These are phyloP conservation scores for Yamadazyma conglobata DNA, from an alignment of 1,139 yeast genomes.

Conservation along the genomic window DNA sequence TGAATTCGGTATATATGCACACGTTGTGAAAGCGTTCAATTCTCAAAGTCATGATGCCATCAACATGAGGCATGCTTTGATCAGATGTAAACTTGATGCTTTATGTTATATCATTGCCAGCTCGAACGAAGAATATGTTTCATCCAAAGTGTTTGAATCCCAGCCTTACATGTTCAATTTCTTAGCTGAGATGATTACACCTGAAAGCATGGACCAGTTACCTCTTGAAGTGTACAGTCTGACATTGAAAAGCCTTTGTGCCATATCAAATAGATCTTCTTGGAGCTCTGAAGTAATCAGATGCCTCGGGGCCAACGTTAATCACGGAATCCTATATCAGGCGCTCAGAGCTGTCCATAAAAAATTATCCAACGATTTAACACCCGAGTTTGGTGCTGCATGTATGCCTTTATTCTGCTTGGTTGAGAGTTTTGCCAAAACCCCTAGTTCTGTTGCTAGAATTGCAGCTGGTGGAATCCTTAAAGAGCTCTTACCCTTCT, in stretches of 20 bases:
- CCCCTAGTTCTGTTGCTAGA: slow-evolving; percentile 45
- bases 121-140: slow-evolving; percentile 51
- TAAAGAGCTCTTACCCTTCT: slow-evolving; percentile 60
- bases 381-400: slow-evolving; percentile 25
- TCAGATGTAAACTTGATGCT: slow-evolving; percentile 64
- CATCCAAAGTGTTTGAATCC: slow-evolving; percentile 64
- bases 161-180: slow-evolving; percentile 75
- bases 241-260: slow-evolving; percentile 68
- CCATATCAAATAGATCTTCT: slow-evolving; percentile 62
- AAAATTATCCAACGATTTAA: slow-evolving; percentile 36
- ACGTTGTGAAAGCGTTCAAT: slow-evolving; percentile 71
- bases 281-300: slow-evolving; percentile 79
- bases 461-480: slow-evolving; percentile 68
- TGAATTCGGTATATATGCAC: slow-evolving; percentile 59
- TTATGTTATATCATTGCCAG: slow-evolving; percentile 54
- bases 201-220: slow-evolving; percentile 51
- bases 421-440: slow-evolving; percentile 55
- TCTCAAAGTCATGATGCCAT: slow-evolving; percentile 53
- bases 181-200: slow-evolving; percentile 60
- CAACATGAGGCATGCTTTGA: slow-evolving; percentile 53
- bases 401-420: slow-evolving; percentile 55
- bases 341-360: slow-evolving; percentile 60
- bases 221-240: slow-evolving; percentile 53
- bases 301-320: slow-evolving; percentile 86
- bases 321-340: slow-evolving; percentile 80